phyloP scores from a whole-genome alignment of 2,329 filamentous ascomycete genomes.

The Fusarium protoensiforme region DNA sequence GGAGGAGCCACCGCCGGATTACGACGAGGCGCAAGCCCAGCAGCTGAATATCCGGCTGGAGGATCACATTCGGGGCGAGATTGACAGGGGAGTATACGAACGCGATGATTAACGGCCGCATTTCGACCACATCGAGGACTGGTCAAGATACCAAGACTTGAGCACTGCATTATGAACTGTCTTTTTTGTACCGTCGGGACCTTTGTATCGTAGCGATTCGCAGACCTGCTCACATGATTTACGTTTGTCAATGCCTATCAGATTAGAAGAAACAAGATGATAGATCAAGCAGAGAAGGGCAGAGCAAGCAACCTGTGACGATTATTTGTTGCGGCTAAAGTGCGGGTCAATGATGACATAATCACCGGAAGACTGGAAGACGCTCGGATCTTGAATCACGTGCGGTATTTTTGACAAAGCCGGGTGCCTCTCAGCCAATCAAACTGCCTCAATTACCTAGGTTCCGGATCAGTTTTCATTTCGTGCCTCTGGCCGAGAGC shows the following conservation, averaged over 20 bases:
- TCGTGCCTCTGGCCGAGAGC: slow-evolving; percentile 55
- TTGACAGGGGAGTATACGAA: slow-evolving; percentile 66
- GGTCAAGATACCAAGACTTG: slow-evolving; percentile 38
- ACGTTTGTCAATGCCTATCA: slow-evolving; percentile 12
- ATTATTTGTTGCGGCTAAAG: slow-evolving; percentile 1
- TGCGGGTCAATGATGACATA: slow-evolving; percentile 15
- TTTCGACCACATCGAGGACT: slow-evolving; percentile 27
- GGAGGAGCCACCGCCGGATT: slow-evolving; percentile 86
- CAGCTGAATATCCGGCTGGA: slow-evolving; percentile 69
- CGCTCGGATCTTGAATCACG: slow-evolving; percentile 32
- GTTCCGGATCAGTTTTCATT: slow-evolving; percentile 61
- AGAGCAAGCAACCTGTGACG: too few species aligned
- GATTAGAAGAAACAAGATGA: slow-evolving; percentile 4
- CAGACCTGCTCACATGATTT: slow-evolving; percentile 3
- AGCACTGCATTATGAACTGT: slow-evolving; percentile 36
- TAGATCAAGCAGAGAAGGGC: background rate
- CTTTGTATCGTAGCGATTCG: slow-evolving; percentile 17
- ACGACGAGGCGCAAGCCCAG: slow-evolving; percentile 89
- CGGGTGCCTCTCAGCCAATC: slow-evolving; percentile 54
- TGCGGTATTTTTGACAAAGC: slow-evolving; percentile 23
- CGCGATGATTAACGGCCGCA: slow-evolving; percentile 40
- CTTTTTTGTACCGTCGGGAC: slow-evolving; percentile 11
- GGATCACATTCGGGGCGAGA: slow-evolving; percentile 78
- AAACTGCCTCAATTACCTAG: slow-evolving; percentile 59
- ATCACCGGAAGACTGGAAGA: slow-evolving; percentile 26